Base-by-base conservation (phyloP, 2,329 filamentous ascomycete species). In the Sclerotinia glacialis region DNA sequence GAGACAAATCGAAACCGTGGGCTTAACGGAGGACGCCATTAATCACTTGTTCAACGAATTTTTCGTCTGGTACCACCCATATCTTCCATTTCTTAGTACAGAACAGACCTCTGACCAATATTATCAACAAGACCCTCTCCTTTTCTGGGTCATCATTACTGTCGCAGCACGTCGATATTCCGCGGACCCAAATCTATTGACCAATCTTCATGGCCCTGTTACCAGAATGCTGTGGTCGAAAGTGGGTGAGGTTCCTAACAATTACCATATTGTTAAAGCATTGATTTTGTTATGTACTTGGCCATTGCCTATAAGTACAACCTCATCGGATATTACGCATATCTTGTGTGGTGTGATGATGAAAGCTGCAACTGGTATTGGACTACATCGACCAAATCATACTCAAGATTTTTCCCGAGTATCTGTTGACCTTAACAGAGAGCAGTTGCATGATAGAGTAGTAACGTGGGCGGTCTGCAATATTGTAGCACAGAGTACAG, bases 391-490 rank as follows among this genome's bases (percentile, higher is more conserved):
- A 58, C 91, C 91, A 16, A 92, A 89, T 65, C 88, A 93, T 76
- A 91, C 90, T 54, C 90, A 93, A 76, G 91, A 94, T 76, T 95
- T 94, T 76, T 92, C 90, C 1, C 82, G 90, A 60, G 88, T 90
- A 37, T 89, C 86, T 2, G 83, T 91, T 42, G 88, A 93, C 71
- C 81, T 94, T 49, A 89, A 90, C 72, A 89, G 89, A 73, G 90
- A 93, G 74, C 90, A 93, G 73, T 85, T 93, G 67, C 86, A 90
- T 71, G 91, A 95, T 74, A 84, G 91, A 47, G 86, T 93, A 53
- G 86, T 87, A 61, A 94, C 91, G 1, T 95, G 91, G 91, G 91
- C 91, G 1, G 89, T 92, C 5, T 92, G 90, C 80, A 95, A 95
- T 75, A 90, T 94, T 70, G 91, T 93, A 44, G 88, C 90, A 28